Conservation (phyloP, 306 rosid genomes). For the Ceratonia siliqua region DNA sequence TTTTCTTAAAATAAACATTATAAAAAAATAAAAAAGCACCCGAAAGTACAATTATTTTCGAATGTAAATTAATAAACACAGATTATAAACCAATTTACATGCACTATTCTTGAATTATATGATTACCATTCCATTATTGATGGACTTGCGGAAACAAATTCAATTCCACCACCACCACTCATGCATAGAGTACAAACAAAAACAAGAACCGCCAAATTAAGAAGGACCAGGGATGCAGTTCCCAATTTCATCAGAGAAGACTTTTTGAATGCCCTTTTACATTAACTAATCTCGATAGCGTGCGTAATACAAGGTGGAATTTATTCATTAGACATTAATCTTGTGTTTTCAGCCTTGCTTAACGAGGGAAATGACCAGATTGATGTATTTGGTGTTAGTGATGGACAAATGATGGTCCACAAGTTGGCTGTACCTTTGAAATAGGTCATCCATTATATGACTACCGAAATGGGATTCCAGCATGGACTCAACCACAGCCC, state of each 20-base stretch:
- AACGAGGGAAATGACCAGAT: conserved; percentile 57
- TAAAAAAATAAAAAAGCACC: too few relatives aligned
- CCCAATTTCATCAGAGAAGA: not conserved
- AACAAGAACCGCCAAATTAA: not conserved
- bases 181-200: not conserved
- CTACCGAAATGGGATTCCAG: conserved; percentile 62
- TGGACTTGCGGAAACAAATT: not conserved
- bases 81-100: too few relatives aligned
- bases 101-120: too few relatives aligned
- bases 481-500: conserved; percentile 83
- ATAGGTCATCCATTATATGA: conserved; percentile 55
- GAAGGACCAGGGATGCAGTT: not conserved
- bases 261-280: too few relatives aligned
- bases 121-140: too few relatives aligned
- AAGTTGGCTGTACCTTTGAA: conserved; percentile 36
- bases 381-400: conserved; percentile 43
- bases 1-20: too few relatives aligned
- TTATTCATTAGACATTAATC: too few relatives aligned
- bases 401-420: conserved; percentile 51
- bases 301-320: too few relatives aligned
- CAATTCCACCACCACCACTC: not conserved
- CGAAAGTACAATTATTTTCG: too few relatives aligned
- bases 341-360: conserved; percentile 13
- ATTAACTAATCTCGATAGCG: too few relatives aligned
- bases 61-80: too few relatives aligned